Percentiles rank a stretch among this genome's conserved stretches.
Evolutionary conservation across 2,329 filamentous ascomycete species (phyloP).

Genomic region (Sporothrix curviconia): DNA sequence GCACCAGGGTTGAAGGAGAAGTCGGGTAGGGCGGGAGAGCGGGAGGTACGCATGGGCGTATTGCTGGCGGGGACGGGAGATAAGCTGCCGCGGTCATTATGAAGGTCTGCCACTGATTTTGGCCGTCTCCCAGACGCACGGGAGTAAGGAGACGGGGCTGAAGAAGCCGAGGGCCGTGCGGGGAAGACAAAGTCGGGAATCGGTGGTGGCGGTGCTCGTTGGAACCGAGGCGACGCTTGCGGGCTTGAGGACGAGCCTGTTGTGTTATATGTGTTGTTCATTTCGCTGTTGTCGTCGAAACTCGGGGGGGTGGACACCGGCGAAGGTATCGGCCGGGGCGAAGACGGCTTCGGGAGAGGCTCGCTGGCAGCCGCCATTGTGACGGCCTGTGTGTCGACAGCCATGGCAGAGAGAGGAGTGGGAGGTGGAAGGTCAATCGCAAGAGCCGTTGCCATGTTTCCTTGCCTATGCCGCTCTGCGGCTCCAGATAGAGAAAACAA

Average conservation of each 20-base stretch:
- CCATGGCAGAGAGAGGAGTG: not conserved
- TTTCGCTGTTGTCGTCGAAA: constrained; percentile 20
- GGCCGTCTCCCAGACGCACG: constrained; percentile 45
- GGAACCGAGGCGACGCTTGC: constrained; percentile 28
- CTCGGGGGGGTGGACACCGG: constrained; percentile 25
- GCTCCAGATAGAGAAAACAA: constrained; percentile 35
- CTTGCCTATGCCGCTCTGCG: constrained; percentile 40
- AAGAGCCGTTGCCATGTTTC: constrained; percentile 29
- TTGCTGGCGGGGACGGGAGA: not conserved
- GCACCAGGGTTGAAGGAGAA: constrained; percentile 47
- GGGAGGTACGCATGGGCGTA: constrained; percentile 20
- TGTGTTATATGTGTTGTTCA: constrained; percentile 15
- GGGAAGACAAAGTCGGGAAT: constrained; percentile 64
- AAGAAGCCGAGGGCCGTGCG: constrained; percentile 38
- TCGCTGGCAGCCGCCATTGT: constrained; percentile 13
- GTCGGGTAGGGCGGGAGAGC: constrained; percentile 41
- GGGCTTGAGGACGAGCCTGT: constrained; percentile 23
- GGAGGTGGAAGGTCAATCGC: constrained; percentile 15
- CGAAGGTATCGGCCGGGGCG: constrained; percentile 21
- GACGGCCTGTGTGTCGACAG: not conserved
- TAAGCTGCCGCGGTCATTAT: constrained; percentile 25
- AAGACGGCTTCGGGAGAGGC: constrained; percentile 16
- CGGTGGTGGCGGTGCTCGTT: constrained; percentile 39
- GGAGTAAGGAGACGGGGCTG: constrained; percentile 42
- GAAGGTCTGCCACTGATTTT: constrained; percentile 45